Evolutionary conservation across 805 yeast genomes (phyloP).

Genomic region (Metschnikowia cubensis): DNA sequence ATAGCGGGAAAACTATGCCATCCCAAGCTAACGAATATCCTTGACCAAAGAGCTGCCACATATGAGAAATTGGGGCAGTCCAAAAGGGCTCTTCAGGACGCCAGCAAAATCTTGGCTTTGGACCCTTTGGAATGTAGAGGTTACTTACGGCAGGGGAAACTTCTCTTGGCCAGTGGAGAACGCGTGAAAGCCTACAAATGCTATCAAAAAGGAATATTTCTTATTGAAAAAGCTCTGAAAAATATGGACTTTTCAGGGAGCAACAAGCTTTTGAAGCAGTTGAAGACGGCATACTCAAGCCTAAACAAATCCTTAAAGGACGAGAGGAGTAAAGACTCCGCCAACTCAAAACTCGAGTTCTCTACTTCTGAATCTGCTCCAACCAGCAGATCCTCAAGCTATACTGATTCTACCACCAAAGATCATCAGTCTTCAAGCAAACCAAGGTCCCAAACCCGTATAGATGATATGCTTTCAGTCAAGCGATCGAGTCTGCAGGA

Average conservation of each 20-base stretch:
- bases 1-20: slow-evolving; percentile 29
- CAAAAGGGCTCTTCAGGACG: slow-evolving; percentile 35
- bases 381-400: background rate
- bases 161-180: slow-evolving; percentile 22
- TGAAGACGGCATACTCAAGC: slow-evolving; percentile 22
- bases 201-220: slow-evolving; percentile 35
- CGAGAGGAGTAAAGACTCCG: background rate
- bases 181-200: slow-evolving; percentile 33
- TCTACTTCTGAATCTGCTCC: background rate
- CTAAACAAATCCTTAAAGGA: slow-evolving; percentile 24
- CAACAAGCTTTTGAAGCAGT: slow-evolving; percentile 25
- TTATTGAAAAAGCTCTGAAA: slow-evolving; percentile 30
- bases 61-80: slow-evolving; percentile 36
- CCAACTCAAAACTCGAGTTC: background rate
- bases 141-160: slow-evolving; percentile 42
- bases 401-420: background rate
- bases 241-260: slow-evolving; percentile 28
- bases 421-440: background rate
- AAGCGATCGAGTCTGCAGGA: slow-evolving; percentile 11
- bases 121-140: slow-evolving; percentile 50
- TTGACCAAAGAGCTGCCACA: slow-evolving; percentile 50
- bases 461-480: slow-evolving; percentile 20
- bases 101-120: slow-evolving; percentile 25
- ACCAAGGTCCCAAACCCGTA: slow-evolving; percentile 1
- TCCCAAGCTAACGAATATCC: slow-evolving; percentile 32